These are phyloP conservation scores for Urostyla sp. DNA, from an alignment of 73 alveolate genomes.

Conservation along the genomic window DNA sequence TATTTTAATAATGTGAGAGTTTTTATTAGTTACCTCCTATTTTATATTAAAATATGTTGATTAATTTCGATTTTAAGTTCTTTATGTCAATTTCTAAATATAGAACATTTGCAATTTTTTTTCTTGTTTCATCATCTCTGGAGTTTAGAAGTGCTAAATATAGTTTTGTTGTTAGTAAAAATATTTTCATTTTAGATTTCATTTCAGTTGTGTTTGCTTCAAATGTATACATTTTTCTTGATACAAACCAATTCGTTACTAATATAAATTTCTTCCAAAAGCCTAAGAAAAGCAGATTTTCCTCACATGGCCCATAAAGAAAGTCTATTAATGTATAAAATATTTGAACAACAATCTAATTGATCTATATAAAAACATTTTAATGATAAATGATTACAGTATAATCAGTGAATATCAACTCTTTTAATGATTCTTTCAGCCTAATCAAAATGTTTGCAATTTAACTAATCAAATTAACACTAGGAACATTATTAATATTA, in stretches of 20 bases:
- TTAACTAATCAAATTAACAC: slow-evolving; percentile 24
- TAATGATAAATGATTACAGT: background rate
- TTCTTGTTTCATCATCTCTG: background rate
- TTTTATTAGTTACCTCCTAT: slow-evolving; percentile 46
- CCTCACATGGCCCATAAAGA: slow-evolving; percentile 65
- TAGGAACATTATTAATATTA: background rate
- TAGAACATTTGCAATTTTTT: background rate
- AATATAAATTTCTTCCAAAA: slow-evolving; percentile 54
- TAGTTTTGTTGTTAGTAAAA: background rate
- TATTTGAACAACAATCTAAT: slow-evolving; percentile 3
- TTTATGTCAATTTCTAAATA: background rate
- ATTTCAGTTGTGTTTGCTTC: slow-evolving; percentile 10
- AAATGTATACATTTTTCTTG: slow-evolving; percentile 28
- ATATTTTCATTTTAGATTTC: background rate
- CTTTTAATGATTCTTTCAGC: background rate
- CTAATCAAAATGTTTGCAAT: slow-evolving; percentile 33
- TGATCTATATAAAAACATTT: background rate
- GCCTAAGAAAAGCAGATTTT: slow-evolving; percentile 49
- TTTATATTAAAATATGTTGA: slow-evolving; percentile 31
- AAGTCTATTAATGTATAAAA: slow-evolving; percentile 52
- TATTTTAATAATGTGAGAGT: background rate
- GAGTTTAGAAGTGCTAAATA: slow-evolving; percentile 1
- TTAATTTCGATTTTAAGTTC: slow-evolving; percentile 5
- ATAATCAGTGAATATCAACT: background rate
- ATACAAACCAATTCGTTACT: slow-evolving; percentile 22